Base-by-base conservation (phyloP, 345 rosid genomes). In the Erucastrum elatum region DNA sequence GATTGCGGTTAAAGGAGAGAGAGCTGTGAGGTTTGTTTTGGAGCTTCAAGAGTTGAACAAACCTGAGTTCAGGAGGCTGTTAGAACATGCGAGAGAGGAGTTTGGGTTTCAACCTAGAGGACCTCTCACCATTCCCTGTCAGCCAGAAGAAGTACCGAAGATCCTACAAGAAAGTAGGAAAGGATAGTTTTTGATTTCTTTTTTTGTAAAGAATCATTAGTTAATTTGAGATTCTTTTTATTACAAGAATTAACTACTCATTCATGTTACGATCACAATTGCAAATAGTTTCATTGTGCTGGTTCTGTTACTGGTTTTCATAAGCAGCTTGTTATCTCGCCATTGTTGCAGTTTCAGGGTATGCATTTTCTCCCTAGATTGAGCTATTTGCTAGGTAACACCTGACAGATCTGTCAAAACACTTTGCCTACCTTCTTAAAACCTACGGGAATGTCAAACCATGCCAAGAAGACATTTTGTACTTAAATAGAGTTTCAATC, bases 391-490 rank as follows among this genome's bases (percentile, higher is more conserved):
- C 2, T 65, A 34, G 44, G 41, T 33, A 8, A 41, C 64, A 76
- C 31, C 64, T 21, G 49, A 34, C 60, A 16, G 1, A 59, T 35
- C 53, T 58, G 34, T 13, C 31, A 60, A 37, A 59, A 56, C 64
- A 55, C 35, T 82, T 44, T 49, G 82, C 90, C 86, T 84, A 87
- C 75, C 88, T 87, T 92, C 91, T 92, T 89, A 87, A 70, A 92
- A 90, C 79, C 21, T 21, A 21, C 21, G 21, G 21, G 21, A 21
- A 21, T 21, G 21, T 21, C 21, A 21, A 21, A 21, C 21, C 21
- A 21, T 21, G 21, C 21, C 21, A 21, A 21, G 0, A 21, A 21
- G 21, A 21, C 21, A 21, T 21, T 71, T 46, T 41, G 34, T 16
- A 17, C n/a, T 31, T 46, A 26, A 13, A 61, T 44, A 33, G 35